Evolutionary conservation across 2,329 filamentous ascomycete genomes (phyloP).

Genomic region (Acarospora socialis): DNA sequence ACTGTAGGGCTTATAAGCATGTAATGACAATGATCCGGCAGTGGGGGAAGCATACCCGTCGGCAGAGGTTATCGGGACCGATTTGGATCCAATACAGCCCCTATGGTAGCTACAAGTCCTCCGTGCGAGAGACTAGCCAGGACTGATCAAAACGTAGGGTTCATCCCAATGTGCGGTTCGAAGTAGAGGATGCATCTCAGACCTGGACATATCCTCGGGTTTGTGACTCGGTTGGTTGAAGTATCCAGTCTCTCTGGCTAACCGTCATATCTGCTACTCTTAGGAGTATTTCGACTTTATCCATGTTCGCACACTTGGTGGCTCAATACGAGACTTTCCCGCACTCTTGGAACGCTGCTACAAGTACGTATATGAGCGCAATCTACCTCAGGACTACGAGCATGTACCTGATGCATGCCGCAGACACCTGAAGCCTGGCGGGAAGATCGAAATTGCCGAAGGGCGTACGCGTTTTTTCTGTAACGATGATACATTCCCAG

Average conservation of each 20-base stretch:
- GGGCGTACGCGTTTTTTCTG: constrained; percentile 18
- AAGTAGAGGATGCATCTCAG: constrained; percentile 15
- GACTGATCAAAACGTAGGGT: constrained; percentile 8
- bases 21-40: constrained; percentile 3
- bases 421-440: constrained; percentile 27
- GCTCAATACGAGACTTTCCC: constrained; percentile 11
- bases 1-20: no score
- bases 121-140: constrained; percentile 5
- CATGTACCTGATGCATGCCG: no score
- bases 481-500: constrained; percentile 17
- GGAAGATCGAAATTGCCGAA: constrained; percentile 31
- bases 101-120: constrained; percentile 15
- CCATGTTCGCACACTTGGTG: constrained; percentile 12
- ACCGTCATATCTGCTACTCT: no score
- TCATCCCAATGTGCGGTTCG: constrained; percentile 14
- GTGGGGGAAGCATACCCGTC: constrained; percentile 19
- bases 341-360: constrained; percentile 26
- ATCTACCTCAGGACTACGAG: no score
- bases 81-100: constrained; percentile 19
- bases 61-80: constrained; percentile 17
- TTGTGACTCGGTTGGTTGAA: no score
- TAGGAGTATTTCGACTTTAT: constrained; percentile 14
- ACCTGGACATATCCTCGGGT: constrained; percentile 13
- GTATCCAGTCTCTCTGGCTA: no score
- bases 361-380: no score